Conservation (phyloP, 768 basidiomycete genomes). For the Collybiopsis confluens region DNA sequence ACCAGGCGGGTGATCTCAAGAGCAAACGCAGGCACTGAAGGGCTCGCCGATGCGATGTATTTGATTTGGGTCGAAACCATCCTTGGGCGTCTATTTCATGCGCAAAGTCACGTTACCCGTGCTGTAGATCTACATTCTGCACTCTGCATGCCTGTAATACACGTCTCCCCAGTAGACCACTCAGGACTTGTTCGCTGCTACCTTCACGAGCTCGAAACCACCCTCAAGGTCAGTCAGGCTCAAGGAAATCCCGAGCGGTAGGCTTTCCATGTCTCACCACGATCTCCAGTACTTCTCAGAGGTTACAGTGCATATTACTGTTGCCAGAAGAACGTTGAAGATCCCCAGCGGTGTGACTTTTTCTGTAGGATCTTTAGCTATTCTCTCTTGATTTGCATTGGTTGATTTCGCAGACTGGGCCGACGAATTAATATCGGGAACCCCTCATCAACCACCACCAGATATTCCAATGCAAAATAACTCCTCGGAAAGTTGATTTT, state of each 20-base stretch:
- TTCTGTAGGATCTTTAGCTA: slow-evolving; percentile 24
- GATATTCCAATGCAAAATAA: background rate
- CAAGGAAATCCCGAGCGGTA: slow-evolving; percentile 31
- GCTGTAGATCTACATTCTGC: too few relatives aligned
- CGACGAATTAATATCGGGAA: slow-evolving; percentile 7
- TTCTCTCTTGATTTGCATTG: background rate
- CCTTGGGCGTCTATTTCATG: too few relatives aligned
- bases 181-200: slow-evolving; percentile 31
- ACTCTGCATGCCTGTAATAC: slow-evolving; percentile 5
- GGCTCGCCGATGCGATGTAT: slow-evolving; percentile 46
- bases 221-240: slow-evolving; percentile 25
- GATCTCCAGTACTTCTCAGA: background rate
- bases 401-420: slow-evolving; percentile 2
- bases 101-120: too few relatives aligned
- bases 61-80: slow-evolving; percentile 42
- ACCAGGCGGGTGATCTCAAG: slow-evolving; percentile 65
- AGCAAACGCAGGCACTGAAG: slow-evolving; percentile 51
- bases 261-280: slow-evolving; percentile 3
- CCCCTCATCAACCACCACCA: slow-evolving; percentile 1
- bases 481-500: background rate
- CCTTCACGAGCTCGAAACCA: slow-evolving; percentile 21
- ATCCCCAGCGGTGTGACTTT: slow-evolving; percentile 27
- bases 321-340: slow-evolving; percentile 25
- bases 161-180: slow-evolving; percentile 18
- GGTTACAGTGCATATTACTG: slow-evolving; percentile 24